Base-by-base conservation (phyloP, 2,329 filamentous ascomycete genomes). In the Aspergillus sclerotialis region DNA sequence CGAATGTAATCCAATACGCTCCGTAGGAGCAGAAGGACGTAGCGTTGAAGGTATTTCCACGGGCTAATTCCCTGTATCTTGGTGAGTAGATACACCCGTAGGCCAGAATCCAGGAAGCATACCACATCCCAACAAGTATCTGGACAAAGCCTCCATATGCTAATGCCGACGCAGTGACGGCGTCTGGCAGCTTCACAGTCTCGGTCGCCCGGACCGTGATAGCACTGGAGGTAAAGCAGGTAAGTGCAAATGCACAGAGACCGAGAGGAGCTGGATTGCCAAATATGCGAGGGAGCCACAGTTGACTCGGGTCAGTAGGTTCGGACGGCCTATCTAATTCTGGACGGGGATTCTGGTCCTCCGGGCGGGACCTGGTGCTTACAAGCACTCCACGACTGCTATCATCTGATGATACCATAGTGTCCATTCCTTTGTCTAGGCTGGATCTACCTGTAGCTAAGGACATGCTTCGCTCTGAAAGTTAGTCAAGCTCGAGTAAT, bases 41-140 rank as follows among this genome's bases (percentile, higher is more conserved):
- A 4, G 45, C 45, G n/a, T 42, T 38, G 10, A 48, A 48, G 6
- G 45, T 47, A 21, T 48, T 48, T 12, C 45, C 45, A 7, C 42
- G 24, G 1, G 40, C 40, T 38, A 48, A 43, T 39, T 48, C 45
- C 45, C 45, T 48, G 15, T n/a, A n/a, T n/a, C n/a, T n/a, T n/a
- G n/a, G n/a, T n/a, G n/a, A n/a, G n/a, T n/a, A n/a, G n/a, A n/a
- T n/a, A n/a, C n/a, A n/a, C n/a, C n/a, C n/a, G n/a, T n/a, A n/a
- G n/a, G n/a, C n/a, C n/a, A n/a, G n/a, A n/a, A n/a, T n/a, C n/a
- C n/a, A n/a, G n/a, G n/a, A n/a, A n/a, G 5, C 15, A 33, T 42
- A 48, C 45, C 45, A 48, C 33, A 47, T 48, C 14, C 45, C 45
- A 15, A 39, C 44, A 16, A 48, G 21, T 2, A 48, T 15, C 11